Evolutionary conservation across 352 stramenopile genomes (phyloP).

Genomic region (Globisporangium middletonii): DNA sequence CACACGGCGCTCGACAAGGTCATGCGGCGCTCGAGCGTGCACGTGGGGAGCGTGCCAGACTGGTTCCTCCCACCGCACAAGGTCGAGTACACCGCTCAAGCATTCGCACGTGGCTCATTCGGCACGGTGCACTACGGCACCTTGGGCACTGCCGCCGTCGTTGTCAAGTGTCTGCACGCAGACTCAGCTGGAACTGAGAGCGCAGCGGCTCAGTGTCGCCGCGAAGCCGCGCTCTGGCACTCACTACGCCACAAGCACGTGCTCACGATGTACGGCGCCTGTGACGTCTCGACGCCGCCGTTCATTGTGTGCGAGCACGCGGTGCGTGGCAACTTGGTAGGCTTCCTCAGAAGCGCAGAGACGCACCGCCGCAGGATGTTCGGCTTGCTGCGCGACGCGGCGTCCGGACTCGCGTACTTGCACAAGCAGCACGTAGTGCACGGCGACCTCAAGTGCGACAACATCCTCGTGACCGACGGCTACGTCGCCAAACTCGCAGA

Average conservation of each 20-base stretch:
- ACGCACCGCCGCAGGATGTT: no score
- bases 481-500: neutral
- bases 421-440: constrained; percentile 46
- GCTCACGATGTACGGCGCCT: constrained; percentile 5
- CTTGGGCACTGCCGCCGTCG: neutral
- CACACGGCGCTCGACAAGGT: no score
- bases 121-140: no score
- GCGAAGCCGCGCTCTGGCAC: constrained; percentile 10
- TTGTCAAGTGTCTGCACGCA: constrained; percentile 1
- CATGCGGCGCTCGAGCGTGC: no score
- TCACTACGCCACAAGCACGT: constrained; percentile 11
- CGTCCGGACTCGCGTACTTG: constrained; percentile 34
- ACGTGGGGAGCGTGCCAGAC: no score
- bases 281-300: no score
- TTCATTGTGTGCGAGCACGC: no score
- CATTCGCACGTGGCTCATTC: no score
- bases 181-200: neutral
- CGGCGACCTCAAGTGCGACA: constrained; percentile 73
- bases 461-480: constrained; percentile 16
- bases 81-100: no score
- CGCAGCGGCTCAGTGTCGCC: neutral
- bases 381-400: constrained; percentile 2
- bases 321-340: no score
- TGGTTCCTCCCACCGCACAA: no score
- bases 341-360: no score